phyloP scores from a whole-genome alignment of 306 rosid genomes.

The Gleditsia sinensis region DNA sequence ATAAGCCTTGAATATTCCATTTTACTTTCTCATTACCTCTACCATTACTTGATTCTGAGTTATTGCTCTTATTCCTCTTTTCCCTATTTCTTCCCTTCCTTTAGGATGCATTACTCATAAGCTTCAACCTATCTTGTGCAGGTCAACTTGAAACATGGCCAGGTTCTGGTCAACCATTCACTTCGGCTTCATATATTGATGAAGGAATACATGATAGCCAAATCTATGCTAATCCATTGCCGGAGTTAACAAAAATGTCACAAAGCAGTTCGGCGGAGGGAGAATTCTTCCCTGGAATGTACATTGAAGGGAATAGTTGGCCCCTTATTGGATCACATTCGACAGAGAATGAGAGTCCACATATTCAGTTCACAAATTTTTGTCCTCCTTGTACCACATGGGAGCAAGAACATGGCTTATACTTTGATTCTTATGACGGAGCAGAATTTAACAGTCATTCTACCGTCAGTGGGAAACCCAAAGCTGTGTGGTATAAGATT shows the following conservation, averaged over 20 bases:
- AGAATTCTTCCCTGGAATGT: slow-evolving; percentile 21
- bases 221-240: slow-evolving; percentile 22
- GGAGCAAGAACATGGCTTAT: slow-evolving; percentile 27
- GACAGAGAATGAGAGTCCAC: slow-evolving; percentile 28
- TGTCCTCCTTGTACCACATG: slow-evolving; percentile 26
- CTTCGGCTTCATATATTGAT: slow-evolving; percentile 31
- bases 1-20: background rate
- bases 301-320: slow-evolving; percentile 33
- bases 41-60: background rate
- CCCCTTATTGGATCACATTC: slow-evolving; percentile 10
- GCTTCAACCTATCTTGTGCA: slow-evolving; percentile 34
- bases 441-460: slow-evolving; percentile 28
- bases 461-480: slow-evolving; percentile 38
- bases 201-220: slow-evolving; percentile 34
- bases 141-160: slow-evolving; percentile 36
- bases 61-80: background rate
- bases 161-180: slow-evolving; percentile 7
- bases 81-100: too few species aligned
- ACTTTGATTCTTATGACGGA: slow-evolving; percentile 21
- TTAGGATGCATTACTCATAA: too few species aligned
- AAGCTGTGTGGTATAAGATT: slow-evolving; percentile 56
- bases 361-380: slow-evolving; percentile 19
- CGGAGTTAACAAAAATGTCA: slow-evolving; percentile 1
- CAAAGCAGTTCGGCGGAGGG: slow-evolving; percentile 26
- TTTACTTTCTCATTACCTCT: background rate